These are phyloP conservation scores for Glycine soja DNA, from an alignment of 306 rosid species.

Conservation along the genomic window DNA sequence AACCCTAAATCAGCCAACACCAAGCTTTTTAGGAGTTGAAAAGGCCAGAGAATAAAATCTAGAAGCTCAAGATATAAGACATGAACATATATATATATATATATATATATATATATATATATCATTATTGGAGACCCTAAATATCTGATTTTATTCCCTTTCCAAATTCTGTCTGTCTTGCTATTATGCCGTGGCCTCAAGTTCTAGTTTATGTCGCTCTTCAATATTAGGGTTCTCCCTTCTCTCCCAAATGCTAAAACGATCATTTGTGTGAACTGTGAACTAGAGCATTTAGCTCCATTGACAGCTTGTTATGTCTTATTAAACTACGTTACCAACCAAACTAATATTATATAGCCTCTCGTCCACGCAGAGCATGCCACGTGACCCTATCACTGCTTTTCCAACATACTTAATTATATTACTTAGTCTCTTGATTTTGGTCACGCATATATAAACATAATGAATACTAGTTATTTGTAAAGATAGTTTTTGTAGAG, in stretches of 20 bases:
- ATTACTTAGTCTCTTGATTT: neutral
- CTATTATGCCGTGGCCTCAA: constrained; percentile 25
- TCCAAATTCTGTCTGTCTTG: constrained; percentile 31
- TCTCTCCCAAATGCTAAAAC: constrained; percentile 7
- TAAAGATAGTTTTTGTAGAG: too few species aligned
- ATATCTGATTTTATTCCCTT: constrained; percentile 68
- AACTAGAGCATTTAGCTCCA: neutral
- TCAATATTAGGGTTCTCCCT: constrained; percentile 19
- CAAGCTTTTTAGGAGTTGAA: constrained; percentile 28
- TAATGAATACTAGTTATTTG: neutral
- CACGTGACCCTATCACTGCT: constrained; percentile 26
- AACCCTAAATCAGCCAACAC: constrained; percentile 21
- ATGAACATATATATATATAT: neutral
- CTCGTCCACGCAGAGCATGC: neutral
- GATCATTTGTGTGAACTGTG: neutral
- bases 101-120: neutral
- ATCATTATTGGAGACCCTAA: constrained; percentile 6
- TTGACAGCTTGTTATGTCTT: constrained; percentile 44
- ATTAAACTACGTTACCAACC: constrained; percentile 38
- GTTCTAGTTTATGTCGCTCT: neutral
- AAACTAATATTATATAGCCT: neutral
- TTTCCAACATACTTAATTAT: neutral
- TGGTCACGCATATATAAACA: neutral
- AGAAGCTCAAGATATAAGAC: constrained; percentile 31
- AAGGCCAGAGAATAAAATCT: constrained; percentile 59